Evolutionary conservation across 1,139 yeast genomes (phyloP).

Genomic region (Debaryomyces psychrophilus): DNA sequence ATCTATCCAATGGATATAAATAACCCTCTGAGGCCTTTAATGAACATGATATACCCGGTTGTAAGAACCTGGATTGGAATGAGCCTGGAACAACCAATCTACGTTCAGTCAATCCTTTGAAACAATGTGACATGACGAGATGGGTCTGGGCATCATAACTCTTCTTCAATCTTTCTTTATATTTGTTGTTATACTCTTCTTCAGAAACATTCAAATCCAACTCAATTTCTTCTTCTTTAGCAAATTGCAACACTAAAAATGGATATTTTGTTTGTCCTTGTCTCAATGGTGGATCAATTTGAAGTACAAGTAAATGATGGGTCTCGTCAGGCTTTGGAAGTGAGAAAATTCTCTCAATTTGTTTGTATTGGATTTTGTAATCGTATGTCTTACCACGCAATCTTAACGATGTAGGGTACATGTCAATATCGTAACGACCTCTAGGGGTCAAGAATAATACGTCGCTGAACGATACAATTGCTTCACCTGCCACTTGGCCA

Average conservation of each 20-base stretch:
- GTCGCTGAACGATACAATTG: slow-evolving; percentile 93
- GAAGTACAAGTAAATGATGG: slow-evolving; percentile 84
- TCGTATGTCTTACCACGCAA: slow-evolving; percentile 97
- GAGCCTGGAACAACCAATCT: slow-evolving; percentile 87
- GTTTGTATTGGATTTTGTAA: slow-evolving; percentile 89
- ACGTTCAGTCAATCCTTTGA: slow-evolving; percentile 87
- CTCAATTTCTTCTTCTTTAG: slow-evolving; percentile 88
- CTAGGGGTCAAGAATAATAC: slow-evolving; percentile 93
- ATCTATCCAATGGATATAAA: slow-evolving; percentile 85
- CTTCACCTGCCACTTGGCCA: slow-evolving; percentile 94
- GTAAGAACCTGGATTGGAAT: slow-evolving; percentile 69
- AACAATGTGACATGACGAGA: slow-evolving; percentile 83
- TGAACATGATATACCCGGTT: slow-evolving; percentile 89
- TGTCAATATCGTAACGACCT: slow-evolving; percentile 97
- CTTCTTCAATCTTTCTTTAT: slow-evolving; percentile 74
- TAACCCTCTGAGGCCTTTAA: slow-evolving; percentile 95
- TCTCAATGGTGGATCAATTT: slow-evolving; percentile 88
- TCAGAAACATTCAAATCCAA: slow-evolving; percentile 86
- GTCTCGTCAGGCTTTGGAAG: slow-evolving; percentile 94
- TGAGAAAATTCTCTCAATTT: slow-evolving; percentile 86
- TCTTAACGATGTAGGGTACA: slow-evolving; percentile 86
- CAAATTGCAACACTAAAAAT: slow-evolving; percentile 85
- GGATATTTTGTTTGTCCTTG: slow-evolving; percentile 97
- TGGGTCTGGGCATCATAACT: slow-evolving; percentile 84
- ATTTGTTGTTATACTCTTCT: slow-evolving; percentile 75